A percentile compares a stretch with the other conserved stretches of the same genome.
These are phyloP conservation scores for Extremus antarcticus DNA, from an alignment of 495 filamentous ascomycete species.

Conservation along the genomic window DNA sequence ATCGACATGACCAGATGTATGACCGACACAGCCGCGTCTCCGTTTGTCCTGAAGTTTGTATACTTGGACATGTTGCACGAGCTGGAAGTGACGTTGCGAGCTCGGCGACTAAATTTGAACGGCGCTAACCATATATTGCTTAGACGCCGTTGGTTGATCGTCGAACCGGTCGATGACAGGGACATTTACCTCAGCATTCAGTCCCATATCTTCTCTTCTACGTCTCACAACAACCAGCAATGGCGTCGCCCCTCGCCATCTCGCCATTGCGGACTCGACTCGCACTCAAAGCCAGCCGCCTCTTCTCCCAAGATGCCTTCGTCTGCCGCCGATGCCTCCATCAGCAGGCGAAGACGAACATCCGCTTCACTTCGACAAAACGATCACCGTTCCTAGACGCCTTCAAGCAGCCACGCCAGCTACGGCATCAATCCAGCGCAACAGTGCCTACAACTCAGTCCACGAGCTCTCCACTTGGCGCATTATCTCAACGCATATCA, in stretches of 20 bases:
- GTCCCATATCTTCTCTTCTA: too few species aligned
- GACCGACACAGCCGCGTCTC: too few species aligned
- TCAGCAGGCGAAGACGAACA: constrained; percentile 1
- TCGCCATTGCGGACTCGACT: constrained; percentile 13
- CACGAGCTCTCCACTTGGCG: constrained; percentile 18
- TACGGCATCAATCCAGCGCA: constrained; percentile 2
- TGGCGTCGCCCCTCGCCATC: background rate
- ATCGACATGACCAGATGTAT: too few species aligned
- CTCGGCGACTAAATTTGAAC: too few species aligned
- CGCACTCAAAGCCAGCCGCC: constrained; percentile 34
- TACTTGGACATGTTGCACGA: too few species aligned
- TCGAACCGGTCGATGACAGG: too few species aligned
- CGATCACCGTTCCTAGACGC: constrained; percentile 23
- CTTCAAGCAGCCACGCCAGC: constrained; percentile 16
- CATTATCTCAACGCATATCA: constrained; percentile 18
- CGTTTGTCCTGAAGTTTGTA: too few species aligned
- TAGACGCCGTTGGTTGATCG: too few species aligned
- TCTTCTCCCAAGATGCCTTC: constrained; percentile 45
- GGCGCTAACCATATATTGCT: too few species aligned
- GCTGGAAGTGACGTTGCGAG: too few species aligned
- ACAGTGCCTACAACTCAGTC: background rate
- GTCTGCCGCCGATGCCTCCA: constrained; percentile 54
- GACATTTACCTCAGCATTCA: too few species aligned
- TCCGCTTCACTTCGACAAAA: constrained; percentile 8
- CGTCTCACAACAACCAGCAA: background rate